Evolutionary conservation across 2,329 filamentous ascomycete genomes (phyloP).

Genomic region (Xylariales sp.): DNA sequence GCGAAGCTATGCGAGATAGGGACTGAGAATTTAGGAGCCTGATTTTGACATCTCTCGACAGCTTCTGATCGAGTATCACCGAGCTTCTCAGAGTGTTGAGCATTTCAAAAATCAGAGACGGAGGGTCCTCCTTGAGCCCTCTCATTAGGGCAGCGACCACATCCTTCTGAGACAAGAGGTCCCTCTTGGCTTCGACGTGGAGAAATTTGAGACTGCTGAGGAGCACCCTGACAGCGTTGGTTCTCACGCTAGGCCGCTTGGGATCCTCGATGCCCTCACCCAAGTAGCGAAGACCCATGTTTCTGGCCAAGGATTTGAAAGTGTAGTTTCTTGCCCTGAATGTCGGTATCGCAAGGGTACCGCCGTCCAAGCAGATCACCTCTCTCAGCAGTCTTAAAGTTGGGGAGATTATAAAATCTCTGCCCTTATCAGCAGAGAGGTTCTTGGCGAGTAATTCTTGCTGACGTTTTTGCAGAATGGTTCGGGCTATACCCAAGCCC

Average conservation of each 20-base stretch:
- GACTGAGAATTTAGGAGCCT: constrained; percentile 71
- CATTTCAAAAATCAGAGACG: constrained; percentile 70
- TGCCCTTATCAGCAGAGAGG: constrained; percentile 73
- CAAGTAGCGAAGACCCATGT: constrained; percentile 66
- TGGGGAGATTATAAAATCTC: constrained; percentile 85
- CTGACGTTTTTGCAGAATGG: constrained; percentile 75
- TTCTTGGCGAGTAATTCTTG: constrained; percentile 76
- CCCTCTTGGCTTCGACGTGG: constrained; percentile 70
- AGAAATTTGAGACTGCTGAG: constrained; percentile 76
- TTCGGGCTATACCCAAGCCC: constrained; percentile 75
- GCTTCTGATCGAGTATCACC: constrained; percentile 69
- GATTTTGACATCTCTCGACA: constrained; percentile 71
- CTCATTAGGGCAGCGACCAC: constrained; percentile 69
- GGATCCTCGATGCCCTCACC: constrained; percentile 59
- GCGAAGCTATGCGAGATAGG: constrained; percentile 64
- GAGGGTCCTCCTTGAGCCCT: constrained; percentile 72
- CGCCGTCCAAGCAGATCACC: constrained; percentile 81
- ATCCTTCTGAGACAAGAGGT: constrained; percentile 75
- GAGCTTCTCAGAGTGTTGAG: constrained; percentile 65
- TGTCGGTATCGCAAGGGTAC: constrained; percentile 69
- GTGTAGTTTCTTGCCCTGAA: constrained; percentile 76
- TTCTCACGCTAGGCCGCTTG: constrained; percentile 73
- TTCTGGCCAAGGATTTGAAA: constrained; percentile 74
- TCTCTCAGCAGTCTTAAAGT: constrained; percentile 83
- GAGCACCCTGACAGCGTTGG: constrained; percentile 78